phyloP scores from a whole-genome alignment of 306 rosid species.

The Dalbergia cochinchinensis region DNA sequence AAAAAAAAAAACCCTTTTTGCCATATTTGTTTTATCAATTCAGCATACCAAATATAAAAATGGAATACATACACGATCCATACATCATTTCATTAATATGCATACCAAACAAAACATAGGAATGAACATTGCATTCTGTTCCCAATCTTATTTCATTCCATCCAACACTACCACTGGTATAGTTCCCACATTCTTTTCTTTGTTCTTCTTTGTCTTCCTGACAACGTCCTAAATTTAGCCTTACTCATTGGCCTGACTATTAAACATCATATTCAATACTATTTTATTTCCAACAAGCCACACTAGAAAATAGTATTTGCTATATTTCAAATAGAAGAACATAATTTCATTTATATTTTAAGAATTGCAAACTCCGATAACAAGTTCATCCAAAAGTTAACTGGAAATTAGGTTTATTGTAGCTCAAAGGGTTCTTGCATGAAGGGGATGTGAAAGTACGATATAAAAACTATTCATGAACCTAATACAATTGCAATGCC shows the following conservation, averaged over 20 bases:
- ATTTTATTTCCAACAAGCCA: not conserved
- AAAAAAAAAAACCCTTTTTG: too few relatives aligned
- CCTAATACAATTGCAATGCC: slow-evolving; percentile 1
- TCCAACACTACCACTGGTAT: not conserved
- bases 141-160: not conserved
- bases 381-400: too few relatives aligned
- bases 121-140: not conserved
- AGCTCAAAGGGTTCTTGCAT: not conserved
- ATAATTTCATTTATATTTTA: too few relatives aligned
- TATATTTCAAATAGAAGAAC: too few relatives aligned
- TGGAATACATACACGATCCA: not conserved
- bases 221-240: not conserved
- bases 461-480: not conserved
- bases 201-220: not conserved
- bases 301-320: too few relatives aligned
- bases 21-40: too few relatives aligned
- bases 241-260: not conserved
- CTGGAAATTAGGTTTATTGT: not conserved
- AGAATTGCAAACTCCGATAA: not conserved
- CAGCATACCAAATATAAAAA: not conserved
- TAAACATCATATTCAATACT: not conserved
- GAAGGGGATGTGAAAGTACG: not conserved
- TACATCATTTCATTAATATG: not conserved
- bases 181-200: not conserved
- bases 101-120: not conserved